Conservation (phyloP, 768 basidiomycete species). For the Fomitopsis serialis region DNA sequence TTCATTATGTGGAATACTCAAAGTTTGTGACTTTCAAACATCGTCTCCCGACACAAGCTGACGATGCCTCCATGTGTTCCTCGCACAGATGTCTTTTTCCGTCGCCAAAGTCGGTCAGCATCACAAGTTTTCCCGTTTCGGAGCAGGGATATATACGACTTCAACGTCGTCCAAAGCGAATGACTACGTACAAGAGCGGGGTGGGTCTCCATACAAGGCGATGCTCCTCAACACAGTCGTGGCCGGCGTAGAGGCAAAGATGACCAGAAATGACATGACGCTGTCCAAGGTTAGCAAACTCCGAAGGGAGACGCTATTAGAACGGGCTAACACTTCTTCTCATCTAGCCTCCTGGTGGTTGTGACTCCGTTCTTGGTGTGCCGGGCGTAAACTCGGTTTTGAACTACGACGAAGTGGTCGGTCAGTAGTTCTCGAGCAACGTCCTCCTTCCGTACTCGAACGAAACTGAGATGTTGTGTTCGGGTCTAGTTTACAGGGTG, state of each 20-base stretch:
- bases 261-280: conserved; percentile 50
- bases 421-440: too few relatives aligned
- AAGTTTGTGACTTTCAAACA: conserved; percentile 53
- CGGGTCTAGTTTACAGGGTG: too few relatives aligned
- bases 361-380: too few relatives aligned
- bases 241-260: conserved; percentile 65
- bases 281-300: conserved; percentile 18
- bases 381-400: too few relatives aligned
- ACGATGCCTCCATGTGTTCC: conserved; percentile 6
- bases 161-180: conserved; percentile 76
- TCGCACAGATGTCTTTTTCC: neutral
- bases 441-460: too few relatives aligned
- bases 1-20: conserved; percentile 59
- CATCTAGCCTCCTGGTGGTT: too few relatives aligned
- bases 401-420: too few relatives aligned
- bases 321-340: too few relatives aligned
- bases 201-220: conserved; percentile 38
- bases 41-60: conserved; percentile 58
- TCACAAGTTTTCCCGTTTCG: neutral
- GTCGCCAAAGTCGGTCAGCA: neutral
- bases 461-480: too few relatives aligned
- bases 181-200: conserved; percentile 62
- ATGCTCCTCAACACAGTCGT: conserved; percentile 74
- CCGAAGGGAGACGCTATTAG: too few relatives aligned
- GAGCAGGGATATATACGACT: neutral